Evolutionary conservation across 352 stramenopile genomes (phyloP).

Genomic region (Pythium dissimile): DNA sequence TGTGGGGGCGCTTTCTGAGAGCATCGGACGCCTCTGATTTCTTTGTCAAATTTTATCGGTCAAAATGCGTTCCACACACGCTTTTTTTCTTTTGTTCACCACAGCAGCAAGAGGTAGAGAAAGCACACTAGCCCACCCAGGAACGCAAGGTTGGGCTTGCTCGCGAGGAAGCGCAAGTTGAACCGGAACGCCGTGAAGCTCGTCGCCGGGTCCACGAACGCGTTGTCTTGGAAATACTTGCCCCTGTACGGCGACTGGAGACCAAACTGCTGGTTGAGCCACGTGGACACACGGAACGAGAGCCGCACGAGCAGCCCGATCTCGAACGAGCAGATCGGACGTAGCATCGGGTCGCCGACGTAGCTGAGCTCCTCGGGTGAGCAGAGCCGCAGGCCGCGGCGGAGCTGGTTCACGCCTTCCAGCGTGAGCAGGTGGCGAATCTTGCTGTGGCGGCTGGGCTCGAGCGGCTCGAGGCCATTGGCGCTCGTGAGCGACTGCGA

Average conservation of each 20-base stretch:
- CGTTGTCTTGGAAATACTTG: conserved; percentile 70
- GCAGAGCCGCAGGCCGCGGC: conserved; percentile 68
- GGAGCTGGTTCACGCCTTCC: conserved; percentile 61
- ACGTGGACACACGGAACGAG: conserved; percentile 74
- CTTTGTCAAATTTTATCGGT: not conserved
- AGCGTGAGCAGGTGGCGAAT: conserved; percentile 58
- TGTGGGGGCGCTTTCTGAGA: no score
- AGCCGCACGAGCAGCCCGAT: conserved; percentile 71
- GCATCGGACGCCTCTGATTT: no score
- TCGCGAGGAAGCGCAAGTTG: conserved; percentile 86
- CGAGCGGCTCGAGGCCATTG: conserved; percentile 47
- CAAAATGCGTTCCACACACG: not conserved
- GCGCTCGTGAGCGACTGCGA: conserved; percentile 33
- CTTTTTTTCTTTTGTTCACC: conserved; percentile 21
- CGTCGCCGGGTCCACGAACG: conserved; percentile 46
- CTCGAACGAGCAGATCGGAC: conserved; percentile 82
- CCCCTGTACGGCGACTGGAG: conserved; percentile 68
- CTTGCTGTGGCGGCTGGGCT: conserved; percentile 53
- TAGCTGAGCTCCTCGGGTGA: conserved; percentile 60
- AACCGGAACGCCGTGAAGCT: conserved; percentile 56
- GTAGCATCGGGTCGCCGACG: conserved; percentile 81
- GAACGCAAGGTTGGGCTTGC: conserved; percentile 80
- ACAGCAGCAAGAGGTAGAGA: conserved; percentile 69
- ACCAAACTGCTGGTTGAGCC: conserved; percentile 67
- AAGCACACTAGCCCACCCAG: conserved; percentile 51